phyloP scores from a whole-genome alignment of 1,284 basidiomycete genomes.

The Ustanciosporium gigantosporum region DNA sequence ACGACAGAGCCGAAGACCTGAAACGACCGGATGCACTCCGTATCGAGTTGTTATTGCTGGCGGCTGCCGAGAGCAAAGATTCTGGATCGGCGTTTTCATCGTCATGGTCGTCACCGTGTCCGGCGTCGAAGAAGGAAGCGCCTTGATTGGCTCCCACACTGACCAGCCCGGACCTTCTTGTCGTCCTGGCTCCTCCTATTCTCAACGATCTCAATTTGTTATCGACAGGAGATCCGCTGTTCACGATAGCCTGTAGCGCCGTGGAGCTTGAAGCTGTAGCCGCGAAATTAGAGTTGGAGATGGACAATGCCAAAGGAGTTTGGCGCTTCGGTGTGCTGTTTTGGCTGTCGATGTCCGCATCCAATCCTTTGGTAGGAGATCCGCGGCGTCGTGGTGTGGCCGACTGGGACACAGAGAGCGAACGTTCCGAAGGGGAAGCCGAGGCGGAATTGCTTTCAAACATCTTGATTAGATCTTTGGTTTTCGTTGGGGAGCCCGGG shows the following conservation, averaged over 20 bases:
- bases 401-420: slow-evolving; percentile 6
- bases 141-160: slow-evolving; percentile 8
- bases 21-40: slow-evolving; percentile 9
- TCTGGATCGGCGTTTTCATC: slow-evolving; percentile 27
- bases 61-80: not conserved
- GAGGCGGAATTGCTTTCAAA: slow-evolving; percentile 40
- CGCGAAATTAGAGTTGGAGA: slow-evolving; percentile 23
- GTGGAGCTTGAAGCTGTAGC: no score
- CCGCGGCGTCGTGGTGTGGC: slow-evolving; percentile 11
- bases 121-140: not conserved
- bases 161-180: slow-evolving; percentile 15
- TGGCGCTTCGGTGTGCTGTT: slow-evolving; percentile 13
- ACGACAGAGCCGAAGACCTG: slow-evolving; percentile 7
- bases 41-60: not conserved
- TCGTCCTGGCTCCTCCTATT: slow-evolving; percentile 13
- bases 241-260: no score
- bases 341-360: slow-evolving; percentile 5
- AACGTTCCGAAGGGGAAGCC: slow-evolving; percentile 14
- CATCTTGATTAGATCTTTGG: slow-evolving; percentile 47
- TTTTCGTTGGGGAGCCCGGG: slow-evolving; percentile 40
- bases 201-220: slow-evolving; percentile 23
- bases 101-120: slow-evolving; percentile 9
- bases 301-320: slow-evolving; percentile 15
- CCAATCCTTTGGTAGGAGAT: slow-evolving; percentile 13
- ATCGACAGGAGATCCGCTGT: slow-evolving; percentile 10